A percentile compares a stretch with the other conserved stretches of the same genome.
Evolutionary conservation across 345 rosid genomes (phyloP).

Genomic region (Raphanus sativus): DNA sequence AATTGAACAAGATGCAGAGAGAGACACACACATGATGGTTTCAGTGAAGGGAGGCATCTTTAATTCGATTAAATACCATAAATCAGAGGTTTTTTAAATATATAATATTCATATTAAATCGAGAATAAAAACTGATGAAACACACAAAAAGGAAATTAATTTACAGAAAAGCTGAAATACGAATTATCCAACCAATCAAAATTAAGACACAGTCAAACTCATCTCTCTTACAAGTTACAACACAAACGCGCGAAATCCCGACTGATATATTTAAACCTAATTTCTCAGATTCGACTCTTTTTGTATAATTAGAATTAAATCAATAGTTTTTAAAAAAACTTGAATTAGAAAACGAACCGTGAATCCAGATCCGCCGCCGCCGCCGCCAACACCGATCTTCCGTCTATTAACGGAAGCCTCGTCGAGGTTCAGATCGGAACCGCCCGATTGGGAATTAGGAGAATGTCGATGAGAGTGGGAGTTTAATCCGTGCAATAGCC

Average conservation of each 20-base stretch:
- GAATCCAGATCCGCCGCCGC: slow-evolving; percentile 55
- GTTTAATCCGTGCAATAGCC: slow-evolving; percentile 66
- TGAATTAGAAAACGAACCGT: slow-evolving; percentile 37
- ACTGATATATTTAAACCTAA: slow-evolving; percentile 21
- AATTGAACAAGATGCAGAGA: slow-evolving; percentile 33
- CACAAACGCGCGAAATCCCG: slow-evolving; percentile 57
- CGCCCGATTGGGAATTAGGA: slow-evolving; percentile 40
- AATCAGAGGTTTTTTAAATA: slow-evolving; percentile 33
- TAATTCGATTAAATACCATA: slow-evolving; percentile 41
- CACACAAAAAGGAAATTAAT: slow-evolving; percentile 11
- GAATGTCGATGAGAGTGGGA: slow-evolving; percentile 41
- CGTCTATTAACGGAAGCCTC: slow-evolving; percentile 41
- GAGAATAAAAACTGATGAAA: slow-evolving; percentile 34
- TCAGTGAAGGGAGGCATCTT: slow-evolving; percentile 41
- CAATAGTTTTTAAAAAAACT: not conserved
- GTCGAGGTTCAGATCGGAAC: slow-evolving; percentile 48
- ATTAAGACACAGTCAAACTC: slow-evolving; percentile 57
- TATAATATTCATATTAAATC: slow-evolving; percentile 29
- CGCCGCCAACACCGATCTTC: slow-evolving; percentile 40
- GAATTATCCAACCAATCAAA: slow-evolving; percentile 32
- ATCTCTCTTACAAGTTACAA: slow-evolving; percentile 32
- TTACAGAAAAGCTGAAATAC: slow-evolving; percentile 37
- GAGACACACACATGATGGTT: slow-evolving; percentile 48
- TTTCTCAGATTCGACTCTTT: slow-evolving; percentile 2
- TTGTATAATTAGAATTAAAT: not conserved